Conservation (phyloP, 2,329 filamentous ascomycete species). For the Aspergillus novofumigatus region DNA sequence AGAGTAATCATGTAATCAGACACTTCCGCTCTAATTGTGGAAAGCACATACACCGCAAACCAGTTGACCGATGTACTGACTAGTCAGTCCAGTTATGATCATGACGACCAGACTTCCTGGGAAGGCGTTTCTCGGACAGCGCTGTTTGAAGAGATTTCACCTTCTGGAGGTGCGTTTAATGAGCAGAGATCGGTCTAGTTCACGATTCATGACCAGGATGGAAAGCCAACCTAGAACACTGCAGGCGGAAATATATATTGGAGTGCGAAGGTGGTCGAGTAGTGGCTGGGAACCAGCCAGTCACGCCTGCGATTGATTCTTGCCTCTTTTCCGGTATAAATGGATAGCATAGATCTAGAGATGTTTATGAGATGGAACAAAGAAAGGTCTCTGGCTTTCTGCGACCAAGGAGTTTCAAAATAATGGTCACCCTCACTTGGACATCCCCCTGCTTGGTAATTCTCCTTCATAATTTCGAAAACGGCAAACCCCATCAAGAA, state of each 20-base stretch:
- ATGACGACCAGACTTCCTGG: conserved; percentile 13
- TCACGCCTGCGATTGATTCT: not conserved
- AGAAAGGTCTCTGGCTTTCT: not conserved
- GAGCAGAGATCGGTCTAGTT: conserved; percentile 10
- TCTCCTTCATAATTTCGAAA: no score
- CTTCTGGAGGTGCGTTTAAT: conserved; percentile 9
- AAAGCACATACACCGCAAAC: conserved; percentile 10
- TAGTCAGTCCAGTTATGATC: conserved; percentile 12
- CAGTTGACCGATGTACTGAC: not conserved
- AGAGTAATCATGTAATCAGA: not conserved
- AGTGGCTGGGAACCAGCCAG: not conserved
- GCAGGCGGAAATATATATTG: not conserved
- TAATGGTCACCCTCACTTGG: no score
- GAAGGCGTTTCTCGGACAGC: conserved; percentile 18
- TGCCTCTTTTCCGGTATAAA: not conserved
- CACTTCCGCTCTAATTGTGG: conserved; percentile 22
- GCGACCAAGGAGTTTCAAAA: no score
- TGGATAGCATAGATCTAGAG: not conserved
- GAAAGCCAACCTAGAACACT: not conserved
- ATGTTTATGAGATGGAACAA: not conserved
- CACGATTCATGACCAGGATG: not conserved
- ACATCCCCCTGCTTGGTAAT: no score
- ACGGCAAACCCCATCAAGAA: not conserved
- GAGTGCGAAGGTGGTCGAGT: not conserved
- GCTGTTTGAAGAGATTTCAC: conserved; percentile 15